phyloP scores from a whole-genome alignment of 768 basidiomycete species.

The Pleurotus tuber-regium region DNA sequence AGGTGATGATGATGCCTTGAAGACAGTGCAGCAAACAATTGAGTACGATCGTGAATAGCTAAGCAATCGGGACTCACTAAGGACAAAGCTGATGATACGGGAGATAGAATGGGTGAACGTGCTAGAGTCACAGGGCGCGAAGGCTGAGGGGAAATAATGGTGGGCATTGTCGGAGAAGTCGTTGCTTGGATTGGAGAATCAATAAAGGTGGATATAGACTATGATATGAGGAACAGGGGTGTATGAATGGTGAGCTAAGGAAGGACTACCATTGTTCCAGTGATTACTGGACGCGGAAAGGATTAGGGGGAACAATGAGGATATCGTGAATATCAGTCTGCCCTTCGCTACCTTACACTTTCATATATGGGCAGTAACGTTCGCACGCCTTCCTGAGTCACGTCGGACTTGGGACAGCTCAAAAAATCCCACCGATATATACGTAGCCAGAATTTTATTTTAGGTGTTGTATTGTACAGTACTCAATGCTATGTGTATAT shows the following conservation, averaged over 20 bases:
- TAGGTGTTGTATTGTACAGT: background rate
- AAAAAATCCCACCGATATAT: no score
- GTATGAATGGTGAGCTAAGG: slow-evolving; percentile 24
- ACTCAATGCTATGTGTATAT: slow-evolving; percentile 29
- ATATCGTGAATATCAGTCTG: background rate
- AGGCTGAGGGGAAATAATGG: slow-evolving; percentile 38
- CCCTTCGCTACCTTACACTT: background rate
- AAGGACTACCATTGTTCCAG: slow-evolving; percentile 10
- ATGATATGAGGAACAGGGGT: slow-evolving; percentile 25
- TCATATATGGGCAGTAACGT: slow-evolving; percentile 3
- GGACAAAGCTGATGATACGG: background rate
- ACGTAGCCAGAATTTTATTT: background rate
- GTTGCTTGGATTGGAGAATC: slow-evolving; percentile 7
- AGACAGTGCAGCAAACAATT: slow-evolving; percentile 12
- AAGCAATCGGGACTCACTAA: background rate
- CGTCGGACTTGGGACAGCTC: no score
- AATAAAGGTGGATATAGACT: slow-evolving; percentile 25
- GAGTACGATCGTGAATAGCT: background rate
- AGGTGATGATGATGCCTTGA: slow-evolving; percentile 2
- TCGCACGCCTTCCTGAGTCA: background rate
- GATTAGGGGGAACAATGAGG: slow-evolving; percentile 16
- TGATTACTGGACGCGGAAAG: background rate
- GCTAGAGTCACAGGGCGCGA: background rate
- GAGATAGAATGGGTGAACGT: background rate
- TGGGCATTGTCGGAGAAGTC: slow-evolving; percentile 28